Percentiles rank a stretch among this genome's conserved stretches.
These are phyloP conservation scores for Thamnidium elegans DNA, from an alignment of 192 early-diverging fungal species.

Conservation along the genomic window DNA sequence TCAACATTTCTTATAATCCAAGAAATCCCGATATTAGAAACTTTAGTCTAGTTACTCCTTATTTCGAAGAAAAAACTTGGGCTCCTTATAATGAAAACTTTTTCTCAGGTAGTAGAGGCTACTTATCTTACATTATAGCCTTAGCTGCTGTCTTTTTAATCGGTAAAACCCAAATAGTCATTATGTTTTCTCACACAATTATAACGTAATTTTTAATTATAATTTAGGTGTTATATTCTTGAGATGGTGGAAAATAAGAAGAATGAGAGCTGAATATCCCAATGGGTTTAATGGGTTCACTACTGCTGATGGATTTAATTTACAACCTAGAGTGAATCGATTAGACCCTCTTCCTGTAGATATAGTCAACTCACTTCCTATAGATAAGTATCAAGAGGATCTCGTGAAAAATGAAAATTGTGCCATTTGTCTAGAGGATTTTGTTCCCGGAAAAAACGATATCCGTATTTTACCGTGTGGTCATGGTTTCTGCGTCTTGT, in stretches of 20 bases:
- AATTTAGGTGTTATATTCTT: constrained; percentile 24
- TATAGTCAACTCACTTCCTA: constrained; percentile 28
- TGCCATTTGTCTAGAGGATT: constrained; percentile 40
- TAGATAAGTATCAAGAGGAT: constrained; percentile 16
- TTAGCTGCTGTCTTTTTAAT: constrained; percentile 26
- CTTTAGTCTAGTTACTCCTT: constrained; percentile 7
- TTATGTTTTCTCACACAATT: background rate
- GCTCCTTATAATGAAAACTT: background rate
- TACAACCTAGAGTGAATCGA: constrained; percentile 7
- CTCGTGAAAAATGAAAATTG: constrained; percentile 35
- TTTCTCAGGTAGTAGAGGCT: constrained; percentile 11
- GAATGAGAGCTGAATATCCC: background rate
- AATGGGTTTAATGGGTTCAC: background rate
- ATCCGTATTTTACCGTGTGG: constrained; percentile 38
- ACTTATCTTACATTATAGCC: constrained; percentile 30
- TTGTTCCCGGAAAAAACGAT: constrained; percentile 15
- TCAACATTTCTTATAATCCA: background rate
- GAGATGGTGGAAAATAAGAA: constrained; percentile 33
- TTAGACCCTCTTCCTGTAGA: constrained; percentile 25
- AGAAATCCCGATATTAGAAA: background rate
- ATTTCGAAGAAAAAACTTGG: background rate
- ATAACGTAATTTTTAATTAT: too few species aligned
- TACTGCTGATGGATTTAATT: background rate
- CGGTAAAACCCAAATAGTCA: constrained; percentile 14
- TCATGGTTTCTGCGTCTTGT: constrained; percentile 38